Evolutionary conservation across 192 early-diverging fungal genomes (phyloP).

Genomic region (Coemansia sp.): DNA sequence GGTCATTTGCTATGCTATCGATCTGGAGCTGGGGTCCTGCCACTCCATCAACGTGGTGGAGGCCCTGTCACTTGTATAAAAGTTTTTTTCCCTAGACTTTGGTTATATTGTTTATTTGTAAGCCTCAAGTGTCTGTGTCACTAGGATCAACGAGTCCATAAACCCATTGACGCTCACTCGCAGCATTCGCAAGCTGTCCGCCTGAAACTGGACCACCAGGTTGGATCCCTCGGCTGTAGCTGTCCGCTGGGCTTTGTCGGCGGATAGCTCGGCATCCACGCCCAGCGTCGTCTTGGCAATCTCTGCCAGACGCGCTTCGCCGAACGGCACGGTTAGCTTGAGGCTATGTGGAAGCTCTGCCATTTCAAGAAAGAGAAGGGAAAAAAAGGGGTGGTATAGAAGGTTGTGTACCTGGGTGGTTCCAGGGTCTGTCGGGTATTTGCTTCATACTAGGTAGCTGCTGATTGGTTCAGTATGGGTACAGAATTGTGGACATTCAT

Average conservation of each 20-base stretch:
- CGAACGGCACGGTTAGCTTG: conserved; percentile 23
- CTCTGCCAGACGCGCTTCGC: conserved; percentile 7
- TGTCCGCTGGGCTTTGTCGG: conserved; percentile 16
- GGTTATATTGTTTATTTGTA: too few species aligned
- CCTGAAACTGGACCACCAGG: conserved; percentile 15
- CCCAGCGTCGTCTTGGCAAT: conserved; percentile 22
- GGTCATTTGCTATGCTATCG: conserved; percentile 46
- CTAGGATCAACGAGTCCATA: conserved; percentile 45
- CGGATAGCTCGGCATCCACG: conserved; percentile 32
- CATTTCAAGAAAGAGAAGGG: too few species aligned
- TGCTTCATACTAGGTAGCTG: too few species aligned
- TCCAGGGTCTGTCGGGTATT: too few species aligned
- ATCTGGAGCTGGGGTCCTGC: conserved; percentile 37
- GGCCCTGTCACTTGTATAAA: conserved; percentile 27
- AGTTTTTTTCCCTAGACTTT: too few species aligned
- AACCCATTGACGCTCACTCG: conserved; percentile 43
- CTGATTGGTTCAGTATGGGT: too few species aligned
- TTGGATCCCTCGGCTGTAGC: neutral
- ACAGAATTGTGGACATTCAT: too few species aligned
- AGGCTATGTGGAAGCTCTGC: conserved; percentile 18
- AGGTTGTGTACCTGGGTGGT: too few species aligned
- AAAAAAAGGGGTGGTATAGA: too few species aligned
- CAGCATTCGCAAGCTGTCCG: conserved; percentile 21
- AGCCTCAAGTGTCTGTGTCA: conserved; percentile 34
- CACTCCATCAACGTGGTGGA: conserved; percentile 41